Base-by-base conservation (phyloP, 148 eudicot genomes). In the Arbutus unedo region DNA sequence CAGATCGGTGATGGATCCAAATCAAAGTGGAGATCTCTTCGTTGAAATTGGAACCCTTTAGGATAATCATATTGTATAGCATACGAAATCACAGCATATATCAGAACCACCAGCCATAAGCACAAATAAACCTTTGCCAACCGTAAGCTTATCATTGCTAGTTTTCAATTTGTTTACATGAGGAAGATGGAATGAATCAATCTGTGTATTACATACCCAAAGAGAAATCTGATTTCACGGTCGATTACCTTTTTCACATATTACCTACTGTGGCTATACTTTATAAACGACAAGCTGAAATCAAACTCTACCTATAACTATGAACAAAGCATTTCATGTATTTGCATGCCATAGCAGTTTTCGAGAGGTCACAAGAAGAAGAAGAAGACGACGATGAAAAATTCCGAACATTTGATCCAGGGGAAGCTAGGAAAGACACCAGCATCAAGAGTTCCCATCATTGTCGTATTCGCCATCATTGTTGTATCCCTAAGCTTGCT, bases 401-500 rank as follows among this genome's bases (percentile, higher is more conserved):
- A 0, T 31, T 23, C 41, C 13, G 3, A 66, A 25, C 6, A 5
- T 31, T 31, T 31, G 38, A 31, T 31, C 38, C 13, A 25, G 71
- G 71, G 14, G 23, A 66, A 66, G 71, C 71, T 66, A 66, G 43
- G 71, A 66, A 8, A 8, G 41, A 25, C 21, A 66, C 43, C 71
- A 66, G 5, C 71, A 66, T 66, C 38, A 66, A 8, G 41, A 66
- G 38, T 43, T 21, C 6, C 73, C 77, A 59, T 57, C 73, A 6
- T 70, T 82, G 8, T 83, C 82, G n/a, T 8, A 45, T 6, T 79
- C 86, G 16, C 73, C 77, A 59, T 57, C 73, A 6, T 70, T 82
- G 8, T 85, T 82, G n/a, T 8, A 45, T 6, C 79, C 86, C 49
- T 88, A 88, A 1, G 82, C 56, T 18, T 18, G 73, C n/a, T 60